Conservation (phyloP, 257 asterid species). For the Verbascum thapsus region DNA sequence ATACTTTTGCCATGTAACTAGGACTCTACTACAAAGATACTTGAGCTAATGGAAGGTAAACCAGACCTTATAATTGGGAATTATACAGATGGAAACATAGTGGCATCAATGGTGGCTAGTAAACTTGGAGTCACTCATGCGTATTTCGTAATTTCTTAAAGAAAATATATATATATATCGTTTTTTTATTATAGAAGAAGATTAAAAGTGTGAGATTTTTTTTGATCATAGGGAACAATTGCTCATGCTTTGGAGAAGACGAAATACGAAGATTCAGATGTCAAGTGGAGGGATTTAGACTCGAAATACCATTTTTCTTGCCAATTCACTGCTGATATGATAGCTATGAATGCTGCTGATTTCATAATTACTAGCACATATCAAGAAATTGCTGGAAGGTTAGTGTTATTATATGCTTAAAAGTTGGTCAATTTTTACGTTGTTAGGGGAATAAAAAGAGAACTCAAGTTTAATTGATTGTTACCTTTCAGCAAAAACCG, state of each 20-base stretch:
- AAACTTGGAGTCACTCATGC: slow-evolving; percentile 85
- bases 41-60: slow-evolving; percentile 73
- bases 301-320: slow-evolving; percentile 82
- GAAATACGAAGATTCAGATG: slow-evolving; percentile 84
- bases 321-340: slow-evolving; percentile 80
- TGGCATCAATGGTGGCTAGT: slow-evolving; percentile 73
- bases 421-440: slow-evolving; percentile 13
- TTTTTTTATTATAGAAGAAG: neutral
- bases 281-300: slow-evolving; percentile 70
- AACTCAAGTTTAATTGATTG: slow-evolving; percentile 17
- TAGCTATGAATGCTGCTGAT: slow-evolving; percentile 88
- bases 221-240: slow-evolving; percentile 64
- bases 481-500: slow-evolving; percentile 59
- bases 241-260: slow-evolving; percentile 97
- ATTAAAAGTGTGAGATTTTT: slow-evolving; percentile 12
- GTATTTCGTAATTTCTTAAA: slow-evolving; percentile 15
- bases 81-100: slow-evolving; percentile 87
- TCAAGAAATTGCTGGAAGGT: slow-evolving; percentile 98
- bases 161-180: no score
- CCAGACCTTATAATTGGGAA: slow-evolving; percentile 87
- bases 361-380: slow-evolving; percentile 80
- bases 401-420: slow-evolving; percentile 22
- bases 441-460: slow-evolving; percentile 9
- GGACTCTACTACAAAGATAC: slow-evolving; percentile 73
- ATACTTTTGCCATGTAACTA: slow-evolving; percentile 25